These are phyloP conservation scores for Waltergamsia citrina DNA, from an alignment of 2,329 filamentous ascomycete species.

Conservation along the genomic window DNA sequence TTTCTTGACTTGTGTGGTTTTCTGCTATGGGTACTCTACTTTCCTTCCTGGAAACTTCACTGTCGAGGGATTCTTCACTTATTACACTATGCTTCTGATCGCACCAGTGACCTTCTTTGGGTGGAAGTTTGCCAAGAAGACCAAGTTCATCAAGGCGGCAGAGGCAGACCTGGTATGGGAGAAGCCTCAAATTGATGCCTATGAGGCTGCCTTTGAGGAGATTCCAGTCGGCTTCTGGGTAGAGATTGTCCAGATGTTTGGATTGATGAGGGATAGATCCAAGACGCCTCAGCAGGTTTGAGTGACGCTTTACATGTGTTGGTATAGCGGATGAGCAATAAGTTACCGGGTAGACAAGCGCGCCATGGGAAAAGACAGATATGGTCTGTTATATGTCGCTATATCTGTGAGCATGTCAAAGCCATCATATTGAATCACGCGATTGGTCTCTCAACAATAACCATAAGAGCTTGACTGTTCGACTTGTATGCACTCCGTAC, in stretches of 20 bases:
- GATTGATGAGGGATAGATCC: too few relatives aligned
- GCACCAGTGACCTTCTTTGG: constrained; percentile 6
- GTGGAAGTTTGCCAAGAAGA: constrained; percentile 7
- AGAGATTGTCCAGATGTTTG: not conserved
- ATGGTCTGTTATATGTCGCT: too few relatives aligned
- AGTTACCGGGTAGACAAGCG: too few relatives aligned
- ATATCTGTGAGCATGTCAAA: too few relatives aligned
- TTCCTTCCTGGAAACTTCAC: constrained; percentile 54
- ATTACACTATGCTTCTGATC: constrained; percentile 4
- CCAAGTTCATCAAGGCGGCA: constrained; percentile 6
- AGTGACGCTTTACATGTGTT: too few relatives aligned
- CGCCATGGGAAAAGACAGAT: too few relatives aligned
- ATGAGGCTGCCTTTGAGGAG: constrained; percentile 5
- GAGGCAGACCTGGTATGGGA: constrained; percentile 8
- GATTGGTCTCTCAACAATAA: too few relatives aligned
- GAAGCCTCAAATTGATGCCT: constrained; percentile 9
- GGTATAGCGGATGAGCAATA: too few relatives aligned
- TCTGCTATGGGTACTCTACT: constrained; percentile 60
- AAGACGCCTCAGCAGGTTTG: too few relatives aligned
- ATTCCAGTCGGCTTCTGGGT: not conserved
- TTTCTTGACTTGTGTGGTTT: constrained; percentile 50
- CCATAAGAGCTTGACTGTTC: too few relatives aligned
- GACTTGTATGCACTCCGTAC: too few relatives aligned
- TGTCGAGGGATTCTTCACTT: constrained; percentile 7
- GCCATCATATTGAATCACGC: too few relatives aligned